Evolutionary conservation across 768 basidiomycete species (phyloP).

Genomic region (Xerocomus potaroensis): DNA sequence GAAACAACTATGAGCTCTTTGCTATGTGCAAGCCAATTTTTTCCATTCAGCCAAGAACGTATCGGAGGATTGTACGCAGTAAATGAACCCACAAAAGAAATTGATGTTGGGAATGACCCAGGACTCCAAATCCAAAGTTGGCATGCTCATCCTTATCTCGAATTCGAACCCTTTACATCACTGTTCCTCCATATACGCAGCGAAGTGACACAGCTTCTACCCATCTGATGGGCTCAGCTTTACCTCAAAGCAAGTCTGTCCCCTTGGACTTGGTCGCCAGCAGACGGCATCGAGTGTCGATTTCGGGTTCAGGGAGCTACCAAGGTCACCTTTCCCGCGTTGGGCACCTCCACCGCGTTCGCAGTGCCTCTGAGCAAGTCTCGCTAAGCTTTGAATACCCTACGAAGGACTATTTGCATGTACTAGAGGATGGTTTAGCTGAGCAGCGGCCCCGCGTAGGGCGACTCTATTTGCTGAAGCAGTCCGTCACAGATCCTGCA

Average conservation of each 20-base stretch:
- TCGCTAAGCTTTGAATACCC: conserved; percentile 2
- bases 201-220: neutral
- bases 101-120: neutral
- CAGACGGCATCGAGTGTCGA: conserved; percentile 19
- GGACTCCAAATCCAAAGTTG: neutral
- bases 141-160: neutral
- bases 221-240: conserved; percentile 9
- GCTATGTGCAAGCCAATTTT: neutral
- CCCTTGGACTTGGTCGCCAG: conserved; percentile 16
- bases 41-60: neutral
- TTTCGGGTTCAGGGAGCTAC: conserved; percentile 39
- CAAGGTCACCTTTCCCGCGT: conserved; percentile 43
- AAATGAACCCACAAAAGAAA: neutral
- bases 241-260: conserved; percentile 25
- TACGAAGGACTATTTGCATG: conserved; percentile 10
- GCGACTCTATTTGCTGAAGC: conserved; percentile 23
- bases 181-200: neutral
- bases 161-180: neutral
- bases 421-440: conserved; percentile 14
- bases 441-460: conserved; percentile 17
- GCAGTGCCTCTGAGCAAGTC: conserved; percentile 23
- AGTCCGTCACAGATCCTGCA: conserved; percentile 23
- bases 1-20: neutral
- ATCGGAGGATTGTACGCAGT: neutral
- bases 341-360: conserved; percentile 40